These are phyloP conservation scores for Monascus ruber DNA, from an alignment of 2,329 filamentous ascomycete genomes.

Conservation along the genomic window DNA sequence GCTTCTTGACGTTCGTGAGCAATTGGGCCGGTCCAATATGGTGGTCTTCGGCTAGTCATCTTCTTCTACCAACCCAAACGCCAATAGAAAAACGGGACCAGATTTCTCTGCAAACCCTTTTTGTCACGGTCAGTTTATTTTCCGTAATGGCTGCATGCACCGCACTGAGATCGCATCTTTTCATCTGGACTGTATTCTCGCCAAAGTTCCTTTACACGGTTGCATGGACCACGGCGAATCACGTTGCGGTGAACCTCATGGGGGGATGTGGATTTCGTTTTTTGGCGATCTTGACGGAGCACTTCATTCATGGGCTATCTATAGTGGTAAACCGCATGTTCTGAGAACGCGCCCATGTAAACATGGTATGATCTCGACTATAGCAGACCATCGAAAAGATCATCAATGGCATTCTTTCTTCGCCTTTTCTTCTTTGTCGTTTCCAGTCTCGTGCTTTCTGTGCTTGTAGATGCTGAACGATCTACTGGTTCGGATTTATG, in stretches of 20 bases:
- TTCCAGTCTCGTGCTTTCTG: conserved; percentile 4
- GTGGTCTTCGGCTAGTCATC: conserved; percentile 57
- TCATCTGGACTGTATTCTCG: conserved; percentile 98
- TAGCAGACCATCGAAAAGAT: conserved; percentile 54
- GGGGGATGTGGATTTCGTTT: conserved; percentile 31
- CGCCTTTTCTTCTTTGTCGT: conserved; percentile 38
- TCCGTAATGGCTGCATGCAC: conserved; percentile 86
- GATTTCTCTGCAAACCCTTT: conserved; percentile 56
- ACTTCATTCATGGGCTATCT: no score
- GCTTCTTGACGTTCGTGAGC: conserved; percentile 67
- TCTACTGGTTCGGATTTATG: neutral
- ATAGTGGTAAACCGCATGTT: no score
- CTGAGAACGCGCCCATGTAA: no score
- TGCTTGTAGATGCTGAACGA: conserved; percentile 2
- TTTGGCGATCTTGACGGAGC: no score
- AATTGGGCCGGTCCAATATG: conserved; percentile 91
- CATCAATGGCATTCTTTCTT: conserved; percentile 57
- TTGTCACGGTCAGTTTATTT: conserved; percentile 52
- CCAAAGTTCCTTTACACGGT: conserved; percentile 91
- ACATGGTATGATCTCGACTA: conserved; percentile 15
- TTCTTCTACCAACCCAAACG: conserved; percentile 12
- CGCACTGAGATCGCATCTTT: conserved; percentile 72
- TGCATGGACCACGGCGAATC: conserved; percentile 76
- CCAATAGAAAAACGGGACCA: conserved; percentile 34
- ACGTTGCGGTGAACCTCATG: conserved; percentile 60